Evolutionary conservation across 331 rosid species (phyloP).

Genomic region (Malus hybrid): DNA sequence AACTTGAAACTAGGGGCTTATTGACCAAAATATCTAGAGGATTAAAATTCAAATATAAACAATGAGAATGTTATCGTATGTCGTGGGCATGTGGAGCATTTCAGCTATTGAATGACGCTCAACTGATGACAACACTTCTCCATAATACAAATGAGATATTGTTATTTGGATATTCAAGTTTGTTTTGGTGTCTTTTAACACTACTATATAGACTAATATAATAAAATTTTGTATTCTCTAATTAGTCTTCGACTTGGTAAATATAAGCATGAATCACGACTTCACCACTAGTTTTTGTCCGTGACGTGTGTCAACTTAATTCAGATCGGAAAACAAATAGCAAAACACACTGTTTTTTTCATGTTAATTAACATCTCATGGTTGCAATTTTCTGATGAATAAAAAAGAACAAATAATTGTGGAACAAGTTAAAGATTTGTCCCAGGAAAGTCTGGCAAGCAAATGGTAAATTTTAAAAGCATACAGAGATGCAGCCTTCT

Average conservation of each 20-base stretch:
- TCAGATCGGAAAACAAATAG: background rate
- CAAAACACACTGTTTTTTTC: background rate
- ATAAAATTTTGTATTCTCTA: no score
- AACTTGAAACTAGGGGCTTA: no score
- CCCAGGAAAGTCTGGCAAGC: background rate
- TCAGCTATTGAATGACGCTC: background rate
- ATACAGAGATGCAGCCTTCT: background rate
- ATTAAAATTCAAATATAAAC: no score
- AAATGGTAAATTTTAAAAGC: background rate
- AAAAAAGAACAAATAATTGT: background rate
- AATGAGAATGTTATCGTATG: no score
- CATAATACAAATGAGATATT: background rate
- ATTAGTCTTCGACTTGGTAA: no score
- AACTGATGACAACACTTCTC: background rate
- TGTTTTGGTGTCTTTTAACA: background rate
- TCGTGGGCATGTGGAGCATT: no score
- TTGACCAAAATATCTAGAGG: no score
- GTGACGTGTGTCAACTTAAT: background rate
- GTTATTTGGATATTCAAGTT: background rate
- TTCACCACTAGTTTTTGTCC: background rate
- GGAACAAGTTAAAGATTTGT: background rate
- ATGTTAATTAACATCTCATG: background rate
- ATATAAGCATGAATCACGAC: background rate
- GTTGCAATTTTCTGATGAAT: background rate
- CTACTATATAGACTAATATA: background rate